Conservation (phyloP, 2,329 filamentous ascomycete species). For the Fusarium graminum region DNA sequence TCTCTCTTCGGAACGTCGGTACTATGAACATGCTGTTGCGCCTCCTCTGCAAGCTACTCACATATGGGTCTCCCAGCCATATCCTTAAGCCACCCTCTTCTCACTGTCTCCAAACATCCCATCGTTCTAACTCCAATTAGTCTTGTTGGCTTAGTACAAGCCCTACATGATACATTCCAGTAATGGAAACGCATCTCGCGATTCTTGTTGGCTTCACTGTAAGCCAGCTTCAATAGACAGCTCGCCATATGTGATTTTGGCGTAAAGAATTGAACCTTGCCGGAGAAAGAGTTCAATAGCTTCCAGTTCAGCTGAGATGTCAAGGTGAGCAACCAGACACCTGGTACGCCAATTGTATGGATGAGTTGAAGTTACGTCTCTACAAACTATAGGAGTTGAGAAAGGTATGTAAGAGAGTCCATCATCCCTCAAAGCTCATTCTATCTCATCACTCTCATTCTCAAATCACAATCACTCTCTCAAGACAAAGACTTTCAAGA, state of each 20-base stretch:
- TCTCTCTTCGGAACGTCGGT: too few relatives aligned
- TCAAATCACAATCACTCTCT: conserved; percentile 18
- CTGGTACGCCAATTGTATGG: background rate
- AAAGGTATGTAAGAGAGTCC: conserved; percentile 18
- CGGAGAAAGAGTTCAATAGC: conserved; percentile 34
- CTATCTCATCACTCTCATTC: conserved; percentile 30
- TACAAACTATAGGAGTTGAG: too few relatives aligned
- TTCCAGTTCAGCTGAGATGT: background rate
- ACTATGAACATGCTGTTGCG: too few relatives aligned
- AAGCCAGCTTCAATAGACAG: background rate
- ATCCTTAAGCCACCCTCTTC: too few relatives aligned
- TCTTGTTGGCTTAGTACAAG: too few relatives aligned
- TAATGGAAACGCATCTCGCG: too few relatives aligned
- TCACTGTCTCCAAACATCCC: too few relatives aligned
- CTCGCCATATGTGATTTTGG: background rate
- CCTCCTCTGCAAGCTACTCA: too few relatives aligned
- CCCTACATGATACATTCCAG: too few relatives aligned
- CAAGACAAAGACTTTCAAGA: conserved; percentile 18
- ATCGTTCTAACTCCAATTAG: too few relatives aligned
- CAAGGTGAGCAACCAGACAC: background rate
- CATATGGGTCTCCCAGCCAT: too few relatives aligned
- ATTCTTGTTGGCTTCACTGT: too few relatives aligned
- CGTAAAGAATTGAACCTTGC: background rate
- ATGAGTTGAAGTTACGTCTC: accelerated
- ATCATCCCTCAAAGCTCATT: background rate